Evolutionary conservation across 805 yeast genomes (phyloP).

Genomic region (Henningerozyma blattae): DNA sequence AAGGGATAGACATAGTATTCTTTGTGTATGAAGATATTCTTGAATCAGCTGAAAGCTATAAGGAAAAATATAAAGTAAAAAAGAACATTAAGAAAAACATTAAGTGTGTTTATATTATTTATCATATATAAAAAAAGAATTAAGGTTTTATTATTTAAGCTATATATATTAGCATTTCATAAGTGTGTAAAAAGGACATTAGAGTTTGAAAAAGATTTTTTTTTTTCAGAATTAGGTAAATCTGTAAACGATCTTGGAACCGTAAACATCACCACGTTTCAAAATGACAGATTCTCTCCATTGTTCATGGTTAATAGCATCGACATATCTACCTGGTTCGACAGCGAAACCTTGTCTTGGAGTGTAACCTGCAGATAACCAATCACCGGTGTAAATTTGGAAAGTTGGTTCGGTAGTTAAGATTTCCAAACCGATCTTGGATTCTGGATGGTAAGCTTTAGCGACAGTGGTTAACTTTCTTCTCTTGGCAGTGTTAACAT

Average conservation of each 20-base stretch:
- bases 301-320: conserved; percentile 36
- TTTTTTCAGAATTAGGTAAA: conserved; percentile 8
- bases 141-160: too few relatives aligned
- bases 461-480: conserved; percentile 26
- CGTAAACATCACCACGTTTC: conserved; percentile 40
- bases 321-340: conserved; percentile 48
- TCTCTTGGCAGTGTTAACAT: conserved; percentile 34
- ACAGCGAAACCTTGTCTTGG: conserved; percentile 44
- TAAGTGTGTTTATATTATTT: too few relatives aligned
- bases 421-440: conserved; percentile 31
- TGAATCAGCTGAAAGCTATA: too few relatives aligned
- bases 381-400: conserved; percentile 55
- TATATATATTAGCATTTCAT: too few relatives aligned
- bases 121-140: too few relatives aligned
- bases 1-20: too few relatives aligned
- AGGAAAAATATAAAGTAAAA: too few relatives aligned
- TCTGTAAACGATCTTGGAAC: conserved; percentile 28
- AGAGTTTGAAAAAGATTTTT: too few relatives aligned
- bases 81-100: too few relatives aligned
- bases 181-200: too few relatives aligned
- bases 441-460: conserved; percentile 34
- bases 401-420: conserved; percentile 53
- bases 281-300: conserved; percentile 40
- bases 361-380: conserved; percentile 27
- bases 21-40: too few relatives aligned